Evolutionary conservation across 2,329 filamentous ascomycete species (phyloP).

Genomic region (Botryotinia globosa): DNA sequence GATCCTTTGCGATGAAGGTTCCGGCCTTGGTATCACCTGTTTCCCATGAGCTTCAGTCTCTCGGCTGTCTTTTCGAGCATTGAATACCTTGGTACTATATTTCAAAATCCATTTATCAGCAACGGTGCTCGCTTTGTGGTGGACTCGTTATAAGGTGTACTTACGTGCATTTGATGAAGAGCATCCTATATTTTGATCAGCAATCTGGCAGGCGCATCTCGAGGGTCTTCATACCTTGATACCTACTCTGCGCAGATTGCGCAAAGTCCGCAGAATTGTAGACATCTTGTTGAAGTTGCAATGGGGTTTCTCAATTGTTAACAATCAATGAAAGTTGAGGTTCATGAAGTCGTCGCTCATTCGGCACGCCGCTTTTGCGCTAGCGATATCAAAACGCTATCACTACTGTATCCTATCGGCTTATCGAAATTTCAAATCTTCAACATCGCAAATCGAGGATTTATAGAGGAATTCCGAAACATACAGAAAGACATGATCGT

Average conservation of each 20-base stretch:
- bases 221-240: constrained; percentile 64
- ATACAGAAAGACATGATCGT: constrained; percentile 38
- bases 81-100: constrained; percentile 37
- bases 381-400: constrained; percentile 22
- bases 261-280: constrained; percentile 79
- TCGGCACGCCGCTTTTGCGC: constrained; percentile 27
- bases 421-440: constrained; percentile 18
- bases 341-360: constrained; percentile 22
- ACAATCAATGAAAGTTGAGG: constrained; percentile 20
- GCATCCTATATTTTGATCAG: constrained; percentile 65
- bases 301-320: constrained; percentile 25
- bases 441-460: background rate
- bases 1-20: constrained; percentile 77
- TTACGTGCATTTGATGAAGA: constrained; percentile 88
- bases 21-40: constrained; percentile 95
- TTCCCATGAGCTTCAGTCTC: constrained; percentile 24
- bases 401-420: constrained; percentile 9
- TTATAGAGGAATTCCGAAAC: background rate
- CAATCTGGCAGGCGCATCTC: constrained; percentile 19
- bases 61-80: background rate
- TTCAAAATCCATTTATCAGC: constrained; percentile 23
- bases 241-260: constrained; percentile 83
- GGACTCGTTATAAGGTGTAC: constrained; percentile 41
- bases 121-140: constrained; percentile 27
- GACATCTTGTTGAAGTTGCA: constrained; percentile 66